Percentiles rank a stretch among this genome's conserved stretches.
phyloP scores from a whole-genome alignment of 108 stramenopile genomes.

The Fragilaria crotonensis region DNA sequence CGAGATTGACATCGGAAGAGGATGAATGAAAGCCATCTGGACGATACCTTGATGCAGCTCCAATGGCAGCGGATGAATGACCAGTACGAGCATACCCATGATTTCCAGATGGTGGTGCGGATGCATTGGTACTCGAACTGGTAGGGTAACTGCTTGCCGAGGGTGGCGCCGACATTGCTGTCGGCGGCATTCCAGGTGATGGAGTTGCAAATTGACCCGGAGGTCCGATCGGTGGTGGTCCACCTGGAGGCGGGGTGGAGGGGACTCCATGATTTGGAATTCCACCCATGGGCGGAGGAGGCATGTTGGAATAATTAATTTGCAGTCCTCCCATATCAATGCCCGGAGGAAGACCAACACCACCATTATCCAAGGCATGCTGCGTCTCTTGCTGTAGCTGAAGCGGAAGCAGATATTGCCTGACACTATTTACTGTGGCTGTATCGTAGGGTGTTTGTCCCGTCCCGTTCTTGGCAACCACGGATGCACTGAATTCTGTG shows the following conservation, averaged over 20 bases:
- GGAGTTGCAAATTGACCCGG: slow-evolving; percentile 1
- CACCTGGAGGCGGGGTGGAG: background rate
- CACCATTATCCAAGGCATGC: slow-evolving; percentile 67
- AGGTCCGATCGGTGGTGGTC: background rate
- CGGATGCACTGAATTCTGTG: slow-evolving; percentile 42
- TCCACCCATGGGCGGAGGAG: slow-evolving; percentile 52
- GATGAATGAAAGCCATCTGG: slow-evolving; percentile 90
- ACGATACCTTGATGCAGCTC: slow-evolving; percentile 31
- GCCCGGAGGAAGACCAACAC: slow-evolving; percentile 62
- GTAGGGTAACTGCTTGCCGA: background rate
- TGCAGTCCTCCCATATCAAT: slow-evolving; percentile 73
- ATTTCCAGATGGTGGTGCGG: slow-evolving; percentile 13
- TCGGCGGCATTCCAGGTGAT: slow-evolving; percentile 1
- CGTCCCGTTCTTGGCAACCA: slow-evolving; percentile 41
- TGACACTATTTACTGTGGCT: slow-evolving; percentile 45
- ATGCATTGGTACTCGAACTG: slow-evolving; percentile 3
- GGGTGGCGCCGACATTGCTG: background rate
- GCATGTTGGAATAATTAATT: slow-evolving; percentile 39
- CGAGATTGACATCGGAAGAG: slow-evolving; percentile 65
- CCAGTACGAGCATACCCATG: slow-evolving; percentile 45
- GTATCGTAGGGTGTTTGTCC: slow-evolving; percentile 83
- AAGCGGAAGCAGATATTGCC: slow-evolving; percentile 74
- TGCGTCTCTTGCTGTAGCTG: slow-evolving; percentile 81
- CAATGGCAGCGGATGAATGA: slow-evolving; percentile 35
- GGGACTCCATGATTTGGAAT: too few relatives aligned